Conservation (phyloP, 805 yeast genomes). For the Tanozyma kutaoensis region DNA sequence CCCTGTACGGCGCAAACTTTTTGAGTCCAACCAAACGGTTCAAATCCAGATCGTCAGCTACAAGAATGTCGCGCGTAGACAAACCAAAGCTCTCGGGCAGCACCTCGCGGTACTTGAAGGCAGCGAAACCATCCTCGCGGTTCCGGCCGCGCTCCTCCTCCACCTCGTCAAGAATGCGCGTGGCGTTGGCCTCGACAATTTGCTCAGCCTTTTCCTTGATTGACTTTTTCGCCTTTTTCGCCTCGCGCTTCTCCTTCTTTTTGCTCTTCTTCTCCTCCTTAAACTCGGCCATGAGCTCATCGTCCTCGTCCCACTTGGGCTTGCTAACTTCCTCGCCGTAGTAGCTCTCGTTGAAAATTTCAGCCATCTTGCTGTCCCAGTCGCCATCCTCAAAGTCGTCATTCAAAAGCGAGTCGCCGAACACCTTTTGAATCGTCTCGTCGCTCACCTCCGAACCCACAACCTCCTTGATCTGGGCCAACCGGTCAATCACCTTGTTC, state of each 20-base stretch:
- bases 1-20: conserved; percentile 87
- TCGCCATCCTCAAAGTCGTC: conserved; percentile 84
- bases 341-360: conserved; percentile 75
- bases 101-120: conserved; percentile 83
- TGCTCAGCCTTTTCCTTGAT: conserved; percentile 59
- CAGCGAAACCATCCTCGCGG: conserved; percentile 28
- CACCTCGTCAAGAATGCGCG: conserved; percentile 54
- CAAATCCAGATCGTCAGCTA: conserved; percentile 80
- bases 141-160: conserved; percentile 48
- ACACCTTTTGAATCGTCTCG: conserved; percentile 45
- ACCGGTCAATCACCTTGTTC: conserved; percentile 62
- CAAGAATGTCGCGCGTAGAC: conserved; percentile 69
- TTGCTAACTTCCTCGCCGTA: conserved; percentile 39
- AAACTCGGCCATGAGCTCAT: conserved; percentile 25
- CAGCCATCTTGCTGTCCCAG: conserved; percentile 82
- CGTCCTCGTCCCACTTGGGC: conserved; percentile 50
- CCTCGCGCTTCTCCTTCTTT: conserved; percentile 42
- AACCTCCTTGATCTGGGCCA: conserved; percentile 49
- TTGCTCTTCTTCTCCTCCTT: conserved; percentile 23
- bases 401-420: conserved; percentile 65
- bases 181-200: conserved; percentile 62
- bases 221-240: conserved; percentile 42
- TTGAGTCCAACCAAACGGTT: conserved; percentile 80
- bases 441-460: conserved; percentile 54
- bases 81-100: conserved; percentile 91